A percentile compares a stretch with the other conserved stretches of the same genome.
Evolutionary conservation across 768 basidiomycete species (phyloP).

Genomic region (Stropharia rugosoannulata): DNA sequence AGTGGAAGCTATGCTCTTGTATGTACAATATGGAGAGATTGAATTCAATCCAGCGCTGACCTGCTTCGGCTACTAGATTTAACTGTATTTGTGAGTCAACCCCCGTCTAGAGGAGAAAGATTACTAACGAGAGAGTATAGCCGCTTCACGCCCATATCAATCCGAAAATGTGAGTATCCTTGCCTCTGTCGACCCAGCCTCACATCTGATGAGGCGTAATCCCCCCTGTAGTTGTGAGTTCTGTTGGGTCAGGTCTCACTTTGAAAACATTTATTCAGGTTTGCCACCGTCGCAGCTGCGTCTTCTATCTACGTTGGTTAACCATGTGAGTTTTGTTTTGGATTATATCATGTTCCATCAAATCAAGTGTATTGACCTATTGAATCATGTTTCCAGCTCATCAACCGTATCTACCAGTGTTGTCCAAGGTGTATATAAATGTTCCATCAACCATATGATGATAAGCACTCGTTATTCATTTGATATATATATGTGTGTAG

Average conservation of each 20-base stretch:
- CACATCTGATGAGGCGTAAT: neutral
- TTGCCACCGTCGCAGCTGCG: slow-evolving; percentile 15
- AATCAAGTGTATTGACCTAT: too few relatives aligned
- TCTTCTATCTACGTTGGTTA: slow-evolving; percentile 30
- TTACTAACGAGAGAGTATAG: slow-evolving; percentile 2
- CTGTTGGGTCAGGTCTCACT: neutral
- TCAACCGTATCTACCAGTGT: slow-evolving; percentile 17
- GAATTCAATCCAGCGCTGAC: neutral
- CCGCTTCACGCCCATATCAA: slow-evolving; percentile 19
- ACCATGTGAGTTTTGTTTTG: slow-evolving; percentile 12
- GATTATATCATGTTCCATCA: neutral
- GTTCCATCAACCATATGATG: neutral
- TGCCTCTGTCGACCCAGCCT: neutral
- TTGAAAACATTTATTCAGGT: neutral
- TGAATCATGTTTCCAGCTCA: slow-evolving; percentile 8
- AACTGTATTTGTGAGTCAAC: slow-evolving; percentile 24
- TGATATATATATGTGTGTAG: slow-evolving; percentile 5
- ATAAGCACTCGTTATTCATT: neutral
- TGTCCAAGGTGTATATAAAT: slow-evolving; percentile 16
- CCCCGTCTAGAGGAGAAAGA: neutral
- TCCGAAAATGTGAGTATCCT: slow-evolving; percentile 7
- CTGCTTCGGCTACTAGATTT: slow-evolving; percentile 16
- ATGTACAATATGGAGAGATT: slow-evolving; percentile 1
- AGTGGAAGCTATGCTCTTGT: slow-evolving; percentile 28
- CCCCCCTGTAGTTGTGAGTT: neutral